Evolutionary conservation across 140 eudicot species (phyloP), one percentile per base, ranked within the genome.

Genomic region (Oenanthe javanica): DNA sequence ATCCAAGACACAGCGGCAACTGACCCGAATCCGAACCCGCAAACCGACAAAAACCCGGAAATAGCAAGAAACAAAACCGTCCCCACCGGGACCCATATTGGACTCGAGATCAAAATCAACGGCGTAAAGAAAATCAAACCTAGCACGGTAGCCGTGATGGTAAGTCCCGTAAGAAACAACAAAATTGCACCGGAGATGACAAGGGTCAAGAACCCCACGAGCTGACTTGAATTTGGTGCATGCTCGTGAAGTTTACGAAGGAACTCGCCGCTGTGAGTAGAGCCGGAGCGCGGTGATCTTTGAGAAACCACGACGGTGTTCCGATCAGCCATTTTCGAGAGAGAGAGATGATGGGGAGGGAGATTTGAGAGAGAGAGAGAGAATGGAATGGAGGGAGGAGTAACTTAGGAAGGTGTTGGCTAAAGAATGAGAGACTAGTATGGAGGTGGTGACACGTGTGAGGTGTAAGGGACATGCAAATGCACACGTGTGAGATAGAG

Each of bases 61-160:
- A 87, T 48, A 45, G 86, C 75, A 7, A 90, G 74, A 70, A 89
- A 89, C 3, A 92, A 38, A 23, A 94, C 59, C 25, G 90, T 70
- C 5, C 89, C 93, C 23, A 89, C 74, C 11, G 99, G 97, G 55
- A 94, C 75, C 99, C 99, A 94, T 4, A 94, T 72, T 9, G 99
- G 99, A 80, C 93, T 90, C 2, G 95, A 81, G 78, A 92, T 70
- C 76, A 92, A 77, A 19, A 88, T 79, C 84, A 94, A 52, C 0
- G 99, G 99, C 10, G 91, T 63, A 55, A 92, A 84, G 77, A 90
- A 87, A 78, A 94, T 82, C 71, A 90, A 82, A 1, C 88, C 93
- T 27, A 89, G 79, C 23, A 90, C 85, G 4, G 86, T 2, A 15
- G 86, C 84, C 61, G 97, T 90, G 85, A 94, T 81, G 23, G 95